These are phyloP conservation scores for Falciphora oryzae DNA, from an alignment of 2,329 filamentous ascomycete species.

Conservation along the genomic window DNA sequence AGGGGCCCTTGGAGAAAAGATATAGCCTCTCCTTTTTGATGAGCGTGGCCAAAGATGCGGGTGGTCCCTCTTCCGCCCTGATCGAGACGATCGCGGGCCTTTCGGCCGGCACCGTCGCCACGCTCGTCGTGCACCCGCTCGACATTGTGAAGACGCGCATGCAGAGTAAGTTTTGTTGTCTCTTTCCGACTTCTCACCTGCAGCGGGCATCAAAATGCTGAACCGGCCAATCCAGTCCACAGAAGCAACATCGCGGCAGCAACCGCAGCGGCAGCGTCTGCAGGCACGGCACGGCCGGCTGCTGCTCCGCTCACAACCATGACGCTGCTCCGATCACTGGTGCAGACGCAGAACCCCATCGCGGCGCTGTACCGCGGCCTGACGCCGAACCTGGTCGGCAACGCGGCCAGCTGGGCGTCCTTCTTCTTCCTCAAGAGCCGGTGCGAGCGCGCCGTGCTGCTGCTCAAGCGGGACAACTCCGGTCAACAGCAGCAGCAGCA, in stretches of 20 bases:
- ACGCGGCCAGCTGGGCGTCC: slow-evolving; percentile 81
- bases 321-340: slow-evolving; percentile 45
- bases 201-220: background rate
- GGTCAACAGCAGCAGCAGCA: slow-evolving; percentile 5
- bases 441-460: slow-evolving; percentile 41
- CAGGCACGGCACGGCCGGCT: slow-evolving; percentile 13
- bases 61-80: slow-evolving; percentile 62
- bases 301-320: slow-evolving; percentile 39
- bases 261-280: background rate
- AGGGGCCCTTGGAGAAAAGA: background rate
- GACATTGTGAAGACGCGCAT: slow-evolving; percentile 96
- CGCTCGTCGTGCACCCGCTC: slow-evolving; percentile 82
- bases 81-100: slow-evolving; percentile 89
- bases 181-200: background rate
- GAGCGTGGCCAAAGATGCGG: slow-evolving; percentile 45
- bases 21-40: slow-evolving; percentile 29
- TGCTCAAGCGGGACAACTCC: slow-evolving; percentile 19
- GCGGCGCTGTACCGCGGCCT: slow-evolving; percentile 82
- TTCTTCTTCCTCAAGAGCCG: slow-evolving; percentile 78
- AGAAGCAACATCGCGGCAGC: slow-evolving; percentile 32
- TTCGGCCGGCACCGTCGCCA: slow-evolving; percentile 79
- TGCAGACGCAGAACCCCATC: slow-evolving; percentile 47
- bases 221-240: slow-evolving; percentile 32
- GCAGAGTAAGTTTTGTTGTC: slow-evolving; percentile 55
- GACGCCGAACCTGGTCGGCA: slow-evolving; percentile 84